These are phyloP conservation scores for Acacia melanoxylon DNA, from an alignment of 306 rosid genomes.

Conservation along the genomic window DNA sequence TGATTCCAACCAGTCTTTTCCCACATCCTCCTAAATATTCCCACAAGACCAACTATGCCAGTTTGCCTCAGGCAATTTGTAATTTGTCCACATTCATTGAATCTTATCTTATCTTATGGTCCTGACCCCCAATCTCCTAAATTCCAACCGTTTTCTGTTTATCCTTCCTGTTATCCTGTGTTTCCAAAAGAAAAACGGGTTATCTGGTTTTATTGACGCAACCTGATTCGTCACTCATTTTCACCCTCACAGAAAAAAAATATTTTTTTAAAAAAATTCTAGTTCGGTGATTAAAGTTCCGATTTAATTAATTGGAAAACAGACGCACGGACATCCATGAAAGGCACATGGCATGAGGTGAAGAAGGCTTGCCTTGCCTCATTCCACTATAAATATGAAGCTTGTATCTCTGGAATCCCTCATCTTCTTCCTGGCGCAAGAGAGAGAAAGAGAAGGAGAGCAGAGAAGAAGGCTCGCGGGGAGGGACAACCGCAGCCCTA, in stretches of 20 bases:
- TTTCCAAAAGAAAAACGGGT: not conserved
- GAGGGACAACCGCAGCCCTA: slow-evolving; percentile 16
- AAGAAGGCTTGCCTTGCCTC: not conserved
- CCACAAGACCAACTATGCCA: not conserved
- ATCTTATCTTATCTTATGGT: too few relatives aligned
- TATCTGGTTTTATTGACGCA: not conserved
- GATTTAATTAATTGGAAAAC: not conserved
- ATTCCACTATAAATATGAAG: not conserved
- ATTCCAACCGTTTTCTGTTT: not conserved
- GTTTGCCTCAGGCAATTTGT: not conserved
- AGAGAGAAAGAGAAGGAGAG: not conserved
- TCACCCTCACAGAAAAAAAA: too few relatives aligned
- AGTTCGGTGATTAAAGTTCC: not conserved
- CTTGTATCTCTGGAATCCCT: not conserved
- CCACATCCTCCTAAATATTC: not conserved
- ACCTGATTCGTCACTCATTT: not conserved
- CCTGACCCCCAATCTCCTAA: not conserved
- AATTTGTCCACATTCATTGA: not conserved
- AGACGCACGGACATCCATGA: not conserved
- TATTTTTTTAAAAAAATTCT: too few relatives aligned
- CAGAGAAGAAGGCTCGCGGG: slow-evolving; percentile 1
- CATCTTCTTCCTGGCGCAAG: not conserved
- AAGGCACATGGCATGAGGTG: not conserved
- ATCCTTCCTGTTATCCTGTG: not conserved
- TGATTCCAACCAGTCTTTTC: not conserved